A percentile compares a stretch with the other conserved stretches of the same genome.
Evolutionary conservation across 768 basidiomycete species (phyloP).

Genomic region (Nidula microcarpa): DNA sequence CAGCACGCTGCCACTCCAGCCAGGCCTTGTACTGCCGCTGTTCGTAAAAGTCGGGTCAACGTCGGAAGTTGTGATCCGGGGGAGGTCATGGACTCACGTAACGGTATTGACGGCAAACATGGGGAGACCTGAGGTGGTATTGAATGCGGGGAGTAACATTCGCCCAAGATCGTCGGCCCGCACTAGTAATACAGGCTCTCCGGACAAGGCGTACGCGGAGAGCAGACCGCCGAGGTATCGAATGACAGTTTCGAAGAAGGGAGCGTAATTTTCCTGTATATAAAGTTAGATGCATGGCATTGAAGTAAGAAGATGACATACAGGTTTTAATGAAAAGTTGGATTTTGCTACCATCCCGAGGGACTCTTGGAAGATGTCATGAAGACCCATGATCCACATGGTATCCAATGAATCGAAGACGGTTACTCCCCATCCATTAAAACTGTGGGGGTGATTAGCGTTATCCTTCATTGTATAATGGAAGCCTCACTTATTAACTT

Average conservation of each 20-base stretch:
- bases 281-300: not conserved
- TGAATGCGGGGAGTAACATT: conserved; percentile 68
- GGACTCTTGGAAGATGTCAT: conserved; percentile 60
- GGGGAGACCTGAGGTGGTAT: conserved; percentile 68
- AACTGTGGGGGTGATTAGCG: conserved; percentile 13
- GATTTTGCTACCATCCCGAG: conserved; percentile 45
- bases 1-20: conserved; percentile 25
- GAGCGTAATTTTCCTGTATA: conserved; percentile 28
- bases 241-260: conserved; percentile 80
- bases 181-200: conserved; percentile 54
- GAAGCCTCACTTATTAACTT: conserved; percentile 46
- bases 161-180: conserved; percentile 74
- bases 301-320: conserved; percentile 7
- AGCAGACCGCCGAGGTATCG: conserved; percentile 83
- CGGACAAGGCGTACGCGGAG: conserved; percentile 74
- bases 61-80: not conserved
- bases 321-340: conserved; percentile 39
- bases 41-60: not conserved
- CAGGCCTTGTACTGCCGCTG: conserved; percentile 34
- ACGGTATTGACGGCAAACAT: conserved; percentile 62
- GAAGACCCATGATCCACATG: conserved; percentile 75
- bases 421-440: conserved; percentile 75
- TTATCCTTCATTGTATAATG: not conserved
- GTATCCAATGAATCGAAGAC: conserved; percentile 80
- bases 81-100: conserved; percentile 30